Percentiles rank a stretch among this genome's conserved stretches.
phyloP scores from a whole-genome alignment of 129 eudicot species.

The Flaveria ramosissima region DNA sequence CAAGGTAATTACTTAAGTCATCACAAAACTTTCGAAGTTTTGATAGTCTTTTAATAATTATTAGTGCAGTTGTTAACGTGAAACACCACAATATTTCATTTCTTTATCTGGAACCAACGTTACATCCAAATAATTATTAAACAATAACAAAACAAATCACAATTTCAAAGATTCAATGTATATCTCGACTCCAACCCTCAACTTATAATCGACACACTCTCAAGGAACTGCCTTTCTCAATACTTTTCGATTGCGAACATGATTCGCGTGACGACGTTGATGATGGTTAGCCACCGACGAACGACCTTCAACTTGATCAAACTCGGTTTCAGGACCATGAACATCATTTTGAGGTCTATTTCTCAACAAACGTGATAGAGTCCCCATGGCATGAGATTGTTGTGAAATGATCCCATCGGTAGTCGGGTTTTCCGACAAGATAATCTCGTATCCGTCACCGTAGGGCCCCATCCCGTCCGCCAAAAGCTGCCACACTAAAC shows the following conservation, averaged over 20 bases:
- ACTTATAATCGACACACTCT: not conserved
- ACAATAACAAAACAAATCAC: not conserved
- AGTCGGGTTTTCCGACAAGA: slow-evolving; percentile 49
- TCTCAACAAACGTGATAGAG: slow-evolving; percentile 35
- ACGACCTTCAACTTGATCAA: not conserved
- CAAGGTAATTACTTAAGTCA: no score
- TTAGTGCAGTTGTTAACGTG: no score
- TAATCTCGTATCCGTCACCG: slow-evolving; percentile 61
- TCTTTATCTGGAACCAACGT: not conserved
- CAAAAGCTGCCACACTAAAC: slow-evolving; percentile 73
- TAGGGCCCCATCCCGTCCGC: slow-evolving; percentile 61
- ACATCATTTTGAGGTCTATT: slow-evolving; percentile 11
- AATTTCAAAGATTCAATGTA: not conserved
- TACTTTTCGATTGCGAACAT: slow-evolving; percentile 12
- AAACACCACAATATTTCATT: no score
- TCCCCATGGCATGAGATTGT: slow-evolving; percentile 62
- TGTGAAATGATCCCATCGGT: slow-evolving; percentile 44
- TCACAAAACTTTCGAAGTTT: no score
- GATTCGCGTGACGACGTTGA: not conserved
- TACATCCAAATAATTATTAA: not conserved
- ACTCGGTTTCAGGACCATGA: slow-evolving; percentile 10
- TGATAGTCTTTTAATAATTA: no score
- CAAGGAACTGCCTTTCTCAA: slow-evolving; percentile 13
- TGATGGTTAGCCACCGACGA: not conserved
- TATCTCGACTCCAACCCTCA: not conserved